Evolutionary conservation across 208 protist genomes (phyloP).

Genomic region (Porcisia deanei): DNA sequence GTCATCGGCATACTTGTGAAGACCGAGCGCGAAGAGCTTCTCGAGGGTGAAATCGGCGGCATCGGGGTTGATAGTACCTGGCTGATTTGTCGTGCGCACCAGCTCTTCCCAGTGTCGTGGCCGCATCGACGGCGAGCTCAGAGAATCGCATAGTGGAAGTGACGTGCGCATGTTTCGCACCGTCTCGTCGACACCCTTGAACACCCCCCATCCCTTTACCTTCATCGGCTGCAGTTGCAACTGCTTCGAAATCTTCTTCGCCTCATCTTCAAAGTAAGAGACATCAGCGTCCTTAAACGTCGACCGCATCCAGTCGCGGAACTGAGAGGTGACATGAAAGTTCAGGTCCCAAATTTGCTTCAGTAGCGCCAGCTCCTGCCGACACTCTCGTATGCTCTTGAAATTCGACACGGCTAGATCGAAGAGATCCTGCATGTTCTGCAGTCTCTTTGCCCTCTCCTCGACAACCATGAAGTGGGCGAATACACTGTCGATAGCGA

Average conservation of each 20-base stretch:
- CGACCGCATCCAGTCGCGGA: conserved; percentile 93
- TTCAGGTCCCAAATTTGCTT: conserved; percentile 95
- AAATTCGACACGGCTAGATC: conserved; percentile 94
- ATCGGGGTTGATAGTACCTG: conserved; percentile 87
- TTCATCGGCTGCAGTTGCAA: conserved; percentile 93
- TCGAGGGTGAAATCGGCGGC: conserved; percentile 93
- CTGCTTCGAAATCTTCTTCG: conserved; percentile 94
- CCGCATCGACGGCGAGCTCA: conserved; percentile 95
- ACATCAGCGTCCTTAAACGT: conserved; percentile 95
- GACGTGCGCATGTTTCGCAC: conserved; percentile 96
- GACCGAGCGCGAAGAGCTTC: conserved; percentile 95
- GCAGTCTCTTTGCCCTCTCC: conserved; percentile 83
- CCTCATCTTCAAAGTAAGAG: conserved; percentile 92
- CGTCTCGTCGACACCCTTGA: conserved; percentile 93
- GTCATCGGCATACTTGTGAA: conserved; percentile 97
- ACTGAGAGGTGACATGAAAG: conserved; percentile 93
- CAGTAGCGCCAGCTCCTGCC: conserved; percentile 90
- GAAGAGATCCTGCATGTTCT: conserved; percentile 95
- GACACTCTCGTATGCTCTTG: conserved; percentile 91
- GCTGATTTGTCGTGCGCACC: conserved; percentile 92
- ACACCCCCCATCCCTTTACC: conserved; percentile 94
- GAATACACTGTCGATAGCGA: conserved; percentile 83
- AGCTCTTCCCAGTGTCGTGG: conserved; percentile 96
- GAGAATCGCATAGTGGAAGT: conserved; percentile 91
- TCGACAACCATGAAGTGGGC: conserved; percentile 87